Base-by-base conservation (phyloP, 1,139 yeast genomes). In the Suhomyces bokatorum region DNA sequence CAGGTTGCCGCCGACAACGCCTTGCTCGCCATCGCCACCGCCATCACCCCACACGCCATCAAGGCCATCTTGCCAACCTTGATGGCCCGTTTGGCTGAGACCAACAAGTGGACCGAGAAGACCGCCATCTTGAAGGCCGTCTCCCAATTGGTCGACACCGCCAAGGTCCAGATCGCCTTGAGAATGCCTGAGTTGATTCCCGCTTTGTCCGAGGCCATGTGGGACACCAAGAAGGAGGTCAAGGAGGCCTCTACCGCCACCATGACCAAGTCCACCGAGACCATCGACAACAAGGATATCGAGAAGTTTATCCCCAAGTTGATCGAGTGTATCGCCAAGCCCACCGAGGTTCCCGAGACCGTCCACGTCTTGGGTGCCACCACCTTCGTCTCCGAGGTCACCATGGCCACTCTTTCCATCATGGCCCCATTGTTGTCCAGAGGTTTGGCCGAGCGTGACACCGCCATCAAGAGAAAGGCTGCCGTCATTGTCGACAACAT, bases 161-260 rank as follows among this genome's bases (percentile, higher is more conserved):
- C 99, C 62, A 93, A 91, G 75, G 89, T 77, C 63, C 99, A 91
- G 81, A 79, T 93, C 63, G 97, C 99, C 62, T 82, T 93, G 68
- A 89, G 98, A 82, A 91, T 93, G 98, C 97, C 98, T 66, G 98
- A 93, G 80, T 85, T 93, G 74, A 91, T 93, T 66, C 99, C 99
- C 73, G 95, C 87, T 58, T 80, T 93, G 66, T 93, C 99, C 59
- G 99, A 93, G 80, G 88, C 97, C 63, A 93, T 93, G 98, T 93
- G 99, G 99, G 99, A 93, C 75, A 93, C 99, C 77, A 93, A 93
- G 85, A 81, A 83, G 75, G 98, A 93, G 69, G 98, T 93, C 70
- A 93, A 93, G 86, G 84, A 81, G 63, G 96, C 95, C 68, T 97
- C 99, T 59, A 87, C 95, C 64, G 85, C 84, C 64, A 89, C 98